Conservation (phyloP, 306 rosid species). For the Cyamopsis tetragonoloba region DNA sequence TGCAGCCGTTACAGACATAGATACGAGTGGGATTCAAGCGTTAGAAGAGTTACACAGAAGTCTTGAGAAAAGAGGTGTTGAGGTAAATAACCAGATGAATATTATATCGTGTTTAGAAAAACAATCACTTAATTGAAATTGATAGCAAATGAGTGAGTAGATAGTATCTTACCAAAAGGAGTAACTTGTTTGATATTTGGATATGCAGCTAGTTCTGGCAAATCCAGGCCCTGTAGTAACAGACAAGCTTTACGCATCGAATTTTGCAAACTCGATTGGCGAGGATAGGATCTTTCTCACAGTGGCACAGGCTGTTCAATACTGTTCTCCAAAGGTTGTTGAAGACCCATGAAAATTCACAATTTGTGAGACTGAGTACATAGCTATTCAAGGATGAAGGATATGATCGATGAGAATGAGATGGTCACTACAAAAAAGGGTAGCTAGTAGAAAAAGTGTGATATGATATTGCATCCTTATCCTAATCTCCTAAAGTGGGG, state of each 20-base stretch:
- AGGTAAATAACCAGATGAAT: conserved; percentile 42
- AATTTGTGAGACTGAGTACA: neutral
- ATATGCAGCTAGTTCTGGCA: conserved; percentile 76
- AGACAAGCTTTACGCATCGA: conserved; percentile 69
- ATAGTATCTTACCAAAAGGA: conserved; percentile 33
- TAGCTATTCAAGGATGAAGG: neutral
- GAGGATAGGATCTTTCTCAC: conserved; percentile 78
- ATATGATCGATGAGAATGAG: neutral
- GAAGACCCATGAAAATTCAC: conserved; percentile 45
- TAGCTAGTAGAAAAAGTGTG: conserved; percentile 14
- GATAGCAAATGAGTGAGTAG: neutral
- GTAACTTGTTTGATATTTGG: neutral
- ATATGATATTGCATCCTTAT: conserved; percentile 23
- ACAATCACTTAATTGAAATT: neutral
- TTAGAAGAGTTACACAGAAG: conserved; percentile 73
- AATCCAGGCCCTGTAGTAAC: conserved; percentile 83
- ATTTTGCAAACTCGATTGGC: conserved; percentile 51
- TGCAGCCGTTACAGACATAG: conserved; percentile 89
- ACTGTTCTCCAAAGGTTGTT: conserved; percentile 62
- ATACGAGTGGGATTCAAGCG: conserved; percentile 95
- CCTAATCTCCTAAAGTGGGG: conserved; percentile 23
- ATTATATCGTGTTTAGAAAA: no score
- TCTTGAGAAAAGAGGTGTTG: conserved; percentile 67
- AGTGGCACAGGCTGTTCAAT: conserved; percentile 74
- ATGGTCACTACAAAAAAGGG: conserved; percentile 14